Base-by-base conservation (phyloP, 2,329 filamentous ascomycete genomes). In the Colletotrichum tabaci region DNA sequence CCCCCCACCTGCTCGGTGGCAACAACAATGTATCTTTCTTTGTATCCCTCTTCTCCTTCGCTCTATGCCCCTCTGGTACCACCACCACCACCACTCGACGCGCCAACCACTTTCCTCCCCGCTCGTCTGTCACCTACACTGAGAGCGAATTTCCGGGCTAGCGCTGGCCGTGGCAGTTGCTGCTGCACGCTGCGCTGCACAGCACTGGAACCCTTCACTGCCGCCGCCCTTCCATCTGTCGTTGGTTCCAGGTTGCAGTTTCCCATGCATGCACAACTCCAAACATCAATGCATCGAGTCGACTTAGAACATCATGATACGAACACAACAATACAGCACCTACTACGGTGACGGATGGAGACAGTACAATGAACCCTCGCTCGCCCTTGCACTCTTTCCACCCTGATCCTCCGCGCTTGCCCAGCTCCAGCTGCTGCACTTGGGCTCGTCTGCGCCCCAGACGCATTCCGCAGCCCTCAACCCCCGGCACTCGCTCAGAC, bases 401-500 rank as follows among this genome's bases (percentile, higher is more conserved):
- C 8, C 30, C 42, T 65, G 12, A 9, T 16, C 38, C 18, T 23
- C 50, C 50, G 30, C 30, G 23, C 60, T 42, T 26, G 47, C 21
- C 26, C 42, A n/a, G 21, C 57, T 47, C 26, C 46, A 40, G n/a
- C 23, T 61, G 47, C 21, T 18, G 46, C 61, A 44, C 21, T n/a
- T 50, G 15, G 15, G 50, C 50, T 53, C 18, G 50, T n/a, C 18
- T 30, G 50, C 30, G 35, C 52, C 30, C 18, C 38, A n/a, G 30
- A 21, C 52, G 15, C 63, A 40, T 55, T 56, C 67, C 21, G 42
- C n/a, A n/a, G 42, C 52, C 38, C 62, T 49, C 15, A 30, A 44
- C 35, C 46, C 23, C 66, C 61, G 66, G 66, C 46, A 40, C 61
- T 58, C 60, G 38, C 61, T 53, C 67, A 26, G 62, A 66, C 61